Evolutionary conservation across 1,139 yeast genomes (phyloP), one percentile per base, ranked within the genome.

Genomic region (Pichia sp.): DNA sequence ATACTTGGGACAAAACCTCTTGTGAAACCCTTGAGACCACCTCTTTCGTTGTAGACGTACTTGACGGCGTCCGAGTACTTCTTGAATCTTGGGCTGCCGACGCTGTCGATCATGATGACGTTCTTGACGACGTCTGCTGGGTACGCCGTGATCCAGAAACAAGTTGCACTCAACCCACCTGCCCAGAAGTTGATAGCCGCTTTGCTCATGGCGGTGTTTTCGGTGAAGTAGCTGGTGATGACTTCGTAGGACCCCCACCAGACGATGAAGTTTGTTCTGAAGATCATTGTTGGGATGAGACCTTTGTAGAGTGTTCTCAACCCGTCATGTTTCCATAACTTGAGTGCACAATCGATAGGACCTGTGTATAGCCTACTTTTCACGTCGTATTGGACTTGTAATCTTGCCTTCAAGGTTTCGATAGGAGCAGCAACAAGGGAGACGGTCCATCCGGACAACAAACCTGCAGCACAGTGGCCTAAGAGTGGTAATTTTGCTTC

Each of bases 201-300:
- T 40, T 76, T 76, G 44, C 83, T 78, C 72, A 86, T 58, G 34
- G 70, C 65, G 1, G 96, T 87, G 56, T 85, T 72, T 12, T 73
- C 70, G 54, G 79, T 76, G 65, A 89, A 83, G 72, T 76, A 83
- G 47, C 76, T 75, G 11, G 94, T 86, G 62, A 88, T 77, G 12
- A 88, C 52, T 60, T 89, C 96, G 62, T 89, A 89, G 0, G 95
- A 83, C 2, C 96, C 96, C 97, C 97, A 90, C 94, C 96, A 89
- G 53, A 87, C 87, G 36, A 87, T 73, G 61, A 90, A 90, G 67
- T 87, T 87, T 1, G 96, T 82, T 60, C 96, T 75, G 69, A 90
- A 90, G 14, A 90, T 75, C 85, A 89, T 81, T 0, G 97, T 90
- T 12, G 96, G 82, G n/a, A 82, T 66, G 44, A 90, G 71, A 7